Base-by-base conservation (phyloP, 768 basidiomycete species). In the Suillus cothurnatus region DNA sequence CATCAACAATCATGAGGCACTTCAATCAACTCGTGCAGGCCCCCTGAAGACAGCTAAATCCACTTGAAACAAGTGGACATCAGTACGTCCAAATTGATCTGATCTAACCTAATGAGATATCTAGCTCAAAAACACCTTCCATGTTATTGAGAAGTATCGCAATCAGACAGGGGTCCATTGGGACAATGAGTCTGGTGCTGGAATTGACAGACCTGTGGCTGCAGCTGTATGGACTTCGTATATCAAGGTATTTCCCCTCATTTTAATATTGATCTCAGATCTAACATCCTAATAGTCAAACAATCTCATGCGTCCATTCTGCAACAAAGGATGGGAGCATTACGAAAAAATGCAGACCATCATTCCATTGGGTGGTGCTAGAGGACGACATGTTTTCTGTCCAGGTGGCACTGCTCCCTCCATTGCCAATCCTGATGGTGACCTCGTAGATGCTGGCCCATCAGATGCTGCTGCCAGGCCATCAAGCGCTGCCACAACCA, bases 111-210 rank as follows among this genome's bases (percentile, higher is more conserved):
- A 6, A 45, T 9, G 2, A 45, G 43, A 9, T 12, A 3, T 47
- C n/a, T 49, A 49, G 47, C n/a, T 49, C 11, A 47, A 47, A 47
- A 5, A 12, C 8, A 47, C 15, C n/a, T 47, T 6, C 2, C 4
- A 47, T 23, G 9, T 12, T 1, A 49, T 49, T 14, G 11, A 49
- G 47, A 49, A 49, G 11, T 49, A 49, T 4, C 0, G 11, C 47
- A 49, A 49, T 11, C 47, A 49, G 47, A 49, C 60, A 61, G 60
- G 60, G 26, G 31, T 23, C 31, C 41, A 45, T 3, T 61, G 60
- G 60, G 9, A 61, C 41, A 45, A 45, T 26, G 38, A 31, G 21
- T 14, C 6, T 41, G 60, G 41, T 1, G 21, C n/a, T 47, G 60
- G 41, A 2, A 61, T 61, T 32, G 43, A 47, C 19, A 43, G 43